phyloP scores from a whole-genome alignment of 2,329 filamentous ascomycete species.

The Fusarium fracticaudum region DNA sequence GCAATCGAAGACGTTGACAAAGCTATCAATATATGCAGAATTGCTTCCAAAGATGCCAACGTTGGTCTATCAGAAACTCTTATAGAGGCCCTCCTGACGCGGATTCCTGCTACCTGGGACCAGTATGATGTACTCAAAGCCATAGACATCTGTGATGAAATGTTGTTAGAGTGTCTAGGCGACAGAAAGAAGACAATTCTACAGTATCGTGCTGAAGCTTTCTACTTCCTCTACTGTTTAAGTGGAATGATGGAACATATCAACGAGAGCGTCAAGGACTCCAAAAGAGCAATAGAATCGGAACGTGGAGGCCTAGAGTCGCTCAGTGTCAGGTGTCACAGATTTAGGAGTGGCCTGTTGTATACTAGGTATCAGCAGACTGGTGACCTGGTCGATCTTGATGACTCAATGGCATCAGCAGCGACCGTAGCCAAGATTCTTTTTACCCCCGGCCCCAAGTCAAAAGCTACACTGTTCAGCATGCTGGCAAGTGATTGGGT shows the following conservation, averaged over 20 bases:
- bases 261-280: not conserved
- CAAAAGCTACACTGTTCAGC: not conserved
- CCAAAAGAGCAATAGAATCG: not conserved
- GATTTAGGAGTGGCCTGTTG: not conserved
- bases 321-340: not conserved
- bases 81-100: not conserved
- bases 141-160: not conserved
- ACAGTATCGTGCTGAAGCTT: not conserved
- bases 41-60: accelerated
- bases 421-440: not conserved
- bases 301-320: not conserved
- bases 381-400: not conserved
- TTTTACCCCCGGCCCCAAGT: not conserved
- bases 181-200: not conserved
- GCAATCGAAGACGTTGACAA: not conserved
- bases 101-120: not conserved
- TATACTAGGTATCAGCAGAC: not conserved
- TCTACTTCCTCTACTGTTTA: not conserved
- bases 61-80: not conserved
- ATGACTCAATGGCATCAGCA: not conserved
- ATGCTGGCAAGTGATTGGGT: not conserved
- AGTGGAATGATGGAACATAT: not conserved
- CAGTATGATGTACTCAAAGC: not conserved
- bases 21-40: not conserved
- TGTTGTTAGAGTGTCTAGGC: accelerated